A percentile compares a stretch with the other conserved stretches of the same genome.
Conservation (phyloP, 768 basidiomycete genomes). For the Naganishia vaughanmartiniae region DNA sequence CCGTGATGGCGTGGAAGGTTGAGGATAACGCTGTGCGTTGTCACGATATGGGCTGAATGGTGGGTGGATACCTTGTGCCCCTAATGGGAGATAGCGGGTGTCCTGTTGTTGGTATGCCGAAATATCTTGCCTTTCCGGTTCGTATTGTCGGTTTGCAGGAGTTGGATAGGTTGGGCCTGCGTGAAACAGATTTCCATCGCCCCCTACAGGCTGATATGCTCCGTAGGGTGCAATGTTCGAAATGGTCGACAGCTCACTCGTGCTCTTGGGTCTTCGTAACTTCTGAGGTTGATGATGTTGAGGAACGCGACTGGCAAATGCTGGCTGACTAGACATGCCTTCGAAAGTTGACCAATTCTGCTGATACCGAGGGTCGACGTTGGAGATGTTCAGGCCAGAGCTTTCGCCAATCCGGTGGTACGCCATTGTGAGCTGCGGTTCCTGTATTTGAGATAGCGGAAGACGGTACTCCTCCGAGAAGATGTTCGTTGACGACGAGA, state of each 20-base stretch:
- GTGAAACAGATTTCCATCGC: not conserved
- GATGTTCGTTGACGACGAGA: not conserved
- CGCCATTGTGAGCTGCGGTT: not conserved
- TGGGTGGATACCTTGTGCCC: not conserved
- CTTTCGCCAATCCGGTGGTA: not conserved
- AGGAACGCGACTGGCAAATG: not conserved
- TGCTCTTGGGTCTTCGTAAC: conserved; percentile 20
- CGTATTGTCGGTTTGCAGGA: not conserved
- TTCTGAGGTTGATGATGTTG: conserved; percentile 10
- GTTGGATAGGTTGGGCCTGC: not conserved
- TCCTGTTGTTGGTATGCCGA: not conserved
- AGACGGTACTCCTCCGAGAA: not conserved
- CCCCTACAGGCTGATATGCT: not conserved
- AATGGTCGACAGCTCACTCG: conserved; percentile 6
- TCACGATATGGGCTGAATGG: not conserved
- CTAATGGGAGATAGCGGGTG: not conserved
- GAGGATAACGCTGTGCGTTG: not conserved
- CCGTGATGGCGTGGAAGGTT: not conserved
- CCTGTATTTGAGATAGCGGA: not conserved
- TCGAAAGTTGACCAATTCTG: conserved; percentile 4
- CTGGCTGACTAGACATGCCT: not conserved
- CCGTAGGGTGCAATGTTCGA: not conserved
- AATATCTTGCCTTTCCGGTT: not conserved
- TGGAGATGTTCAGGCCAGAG: conserved; percentile 22
- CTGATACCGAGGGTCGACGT: conserved; percentile 10